These are phyloP conservation scores for Dactylella cylindrospora DNA, from an alignment of 2,329 filamentous ascomycete genomes.

Conservation along the genomic window DNA sequence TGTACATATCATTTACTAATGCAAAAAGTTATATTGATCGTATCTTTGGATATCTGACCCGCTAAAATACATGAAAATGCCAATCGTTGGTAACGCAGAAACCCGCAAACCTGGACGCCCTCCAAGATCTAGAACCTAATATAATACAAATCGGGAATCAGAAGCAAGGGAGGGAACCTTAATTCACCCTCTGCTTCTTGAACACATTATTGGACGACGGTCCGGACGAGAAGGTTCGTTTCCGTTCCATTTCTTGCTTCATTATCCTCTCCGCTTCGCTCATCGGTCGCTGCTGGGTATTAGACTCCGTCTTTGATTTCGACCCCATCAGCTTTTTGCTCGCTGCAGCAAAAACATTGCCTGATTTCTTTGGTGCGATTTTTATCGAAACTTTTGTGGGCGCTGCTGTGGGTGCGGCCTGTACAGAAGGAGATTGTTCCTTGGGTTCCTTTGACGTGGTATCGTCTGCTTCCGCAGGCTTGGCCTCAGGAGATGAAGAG, in stretches of 20 bases:
- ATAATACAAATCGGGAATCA: conserved; percentile 7
- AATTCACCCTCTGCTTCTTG: conserved; percentile 46
- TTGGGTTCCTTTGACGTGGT: conserved; percentile 6
- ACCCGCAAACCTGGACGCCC: background rate
- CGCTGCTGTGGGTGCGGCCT: conserved; percentile 44
- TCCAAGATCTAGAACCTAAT: background rate
- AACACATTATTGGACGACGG: conserved; percentile 38
- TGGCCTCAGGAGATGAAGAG: conserved; percentile 19
- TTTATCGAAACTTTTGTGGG: conserved; percentile 64
- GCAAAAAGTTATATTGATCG: background rate
- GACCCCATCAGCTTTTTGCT: conserved; percentile 71
- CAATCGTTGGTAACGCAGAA: background rate
- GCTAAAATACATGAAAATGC: background rate
- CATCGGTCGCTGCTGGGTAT: conserved; percentile 69
- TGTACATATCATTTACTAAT: conserved; percentile 19
- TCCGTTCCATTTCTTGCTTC: conserved; percentile 77
- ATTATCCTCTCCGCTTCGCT: conserved; percentile 86
- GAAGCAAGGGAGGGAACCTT: background rate
- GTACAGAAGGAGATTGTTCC: conserved; percentile 18
- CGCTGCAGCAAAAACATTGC: conserved; percentile 70
- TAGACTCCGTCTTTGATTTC: conserved; percentile 54
- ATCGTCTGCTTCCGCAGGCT: conserved; percentile 23
- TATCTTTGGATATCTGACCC: background rate
- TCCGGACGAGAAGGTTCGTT: conserved; percentile 58
- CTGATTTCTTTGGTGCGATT: conserved; percentile 66